Evolutionary conservation across 78 protist species (phyloP).

Genomic region (Dictyostelium capitatum): DNA sequence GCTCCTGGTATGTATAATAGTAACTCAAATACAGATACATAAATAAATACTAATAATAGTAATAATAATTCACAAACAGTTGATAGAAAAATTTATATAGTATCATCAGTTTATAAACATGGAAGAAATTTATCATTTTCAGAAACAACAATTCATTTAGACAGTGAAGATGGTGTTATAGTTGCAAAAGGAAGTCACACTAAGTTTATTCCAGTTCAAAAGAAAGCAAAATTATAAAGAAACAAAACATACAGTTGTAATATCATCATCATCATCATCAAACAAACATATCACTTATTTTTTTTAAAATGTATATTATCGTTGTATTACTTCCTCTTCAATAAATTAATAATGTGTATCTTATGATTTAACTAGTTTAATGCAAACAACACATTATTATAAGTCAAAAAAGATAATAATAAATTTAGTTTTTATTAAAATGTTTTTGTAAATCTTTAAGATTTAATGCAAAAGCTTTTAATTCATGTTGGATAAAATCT

Average conservation of each 20-base stretch:
- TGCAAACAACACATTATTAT: too few relatives aligned
- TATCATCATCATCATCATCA: too few relatives aligned
- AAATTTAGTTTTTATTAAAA: too few relatives aligned
- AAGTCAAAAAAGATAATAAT: too few relatives aligned
- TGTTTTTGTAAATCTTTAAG: slow-evolving; percentile 39
- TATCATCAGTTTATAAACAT: slow-evolving; percentile 17
- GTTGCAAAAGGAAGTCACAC: slow-evolving; percentile 55
- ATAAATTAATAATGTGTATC: too few relatives aligned
- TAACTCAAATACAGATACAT: too few relatives aligned
- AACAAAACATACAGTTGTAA: background rate
- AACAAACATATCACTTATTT: too few relatives aligned
- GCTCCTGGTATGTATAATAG: background rate
- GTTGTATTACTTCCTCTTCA: too few relatives aligned
- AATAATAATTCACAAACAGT: too few relatives aligned
- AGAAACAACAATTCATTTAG: slow-evolving; percentile 43
- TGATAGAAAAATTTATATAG: slow-evolving; percentile 1
- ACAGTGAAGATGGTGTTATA: background rate
- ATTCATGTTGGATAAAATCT: slow-evolving; percentile 8
- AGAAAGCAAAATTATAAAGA: slow-evolving; percentile 28
- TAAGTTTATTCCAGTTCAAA: slow-evolving; percentile 34
- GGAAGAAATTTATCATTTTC: slow-evolving; percentile 60
- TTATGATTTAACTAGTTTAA: too few relatives aligned
- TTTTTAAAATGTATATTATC: too few relatives aligned
- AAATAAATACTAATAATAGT: too few relatives aligned
- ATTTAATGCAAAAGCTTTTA: slow-evolving; percentile 21